Percentiles rank a stretch among this genome's conserved stretches.
phyloP scores from a whole-genome alignment of 176 grass and related monocot genomes.

The Triticum urartu region DNA sequence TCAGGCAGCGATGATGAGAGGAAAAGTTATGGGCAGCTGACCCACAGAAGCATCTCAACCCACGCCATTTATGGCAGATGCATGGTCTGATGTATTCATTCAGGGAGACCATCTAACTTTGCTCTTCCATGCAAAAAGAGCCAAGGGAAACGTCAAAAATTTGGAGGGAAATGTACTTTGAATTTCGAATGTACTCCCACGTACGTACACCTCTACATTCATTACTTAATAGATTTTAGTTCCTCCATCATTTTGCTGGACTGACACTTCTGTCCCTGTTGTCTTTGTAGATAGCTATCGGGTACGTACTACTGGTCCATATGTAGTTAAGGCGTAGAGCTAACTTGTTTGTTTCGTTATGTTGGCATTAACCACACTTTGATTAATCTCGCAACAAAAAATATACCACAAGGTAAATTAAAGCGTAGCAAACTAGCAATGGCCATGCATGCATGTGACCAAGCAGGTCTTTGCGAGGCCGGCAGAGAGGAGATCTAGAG shows the following conservation, averaged over 20 bases:
- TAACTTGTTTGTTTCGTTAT: constrained; percentile 24
- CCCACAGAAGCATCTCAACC: constrained; percentile 27
- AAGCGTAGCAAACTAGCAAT: background rate
- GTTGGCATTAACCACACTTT: background rate
- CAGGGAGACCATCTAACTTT: constrained; percentile 6
- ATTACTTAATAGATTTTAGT: background rate
- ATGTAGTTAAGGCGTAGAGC: constrained; percentile 2
- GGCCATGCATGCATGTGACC: constrained; percentile 11
- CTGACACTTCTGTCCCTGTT: background rate
- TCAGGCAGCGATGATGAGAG: background rate
- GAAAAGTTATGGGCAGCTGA: constrained; percentile 27
- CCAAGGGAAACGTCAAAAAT: constrained; percentile 22
- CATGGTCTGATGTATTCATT: constrained; percentile 2
- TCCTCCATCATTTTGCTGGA: background rate
- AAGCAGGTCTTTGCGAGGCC: background rate
- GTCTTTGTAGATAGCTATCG: background rate
- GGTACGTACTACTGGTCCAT: background rate
- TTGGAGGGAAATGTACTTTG: constrained; percentile 35
- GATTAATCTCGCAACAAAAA: background rate
- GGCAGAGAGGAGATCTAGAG: no score
- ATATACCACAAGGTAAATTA: background rate
- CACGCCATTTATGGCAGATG: constrained; percentile 13
- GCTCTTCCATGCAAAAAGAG: background rate
- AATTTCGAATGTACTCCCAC: constrained; percentile 5
- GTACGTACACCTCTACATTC: background rate